Base-by-base conservation (phyloP, 768 basidiomycete species). In the Nidularia pulvinata region DNA sequence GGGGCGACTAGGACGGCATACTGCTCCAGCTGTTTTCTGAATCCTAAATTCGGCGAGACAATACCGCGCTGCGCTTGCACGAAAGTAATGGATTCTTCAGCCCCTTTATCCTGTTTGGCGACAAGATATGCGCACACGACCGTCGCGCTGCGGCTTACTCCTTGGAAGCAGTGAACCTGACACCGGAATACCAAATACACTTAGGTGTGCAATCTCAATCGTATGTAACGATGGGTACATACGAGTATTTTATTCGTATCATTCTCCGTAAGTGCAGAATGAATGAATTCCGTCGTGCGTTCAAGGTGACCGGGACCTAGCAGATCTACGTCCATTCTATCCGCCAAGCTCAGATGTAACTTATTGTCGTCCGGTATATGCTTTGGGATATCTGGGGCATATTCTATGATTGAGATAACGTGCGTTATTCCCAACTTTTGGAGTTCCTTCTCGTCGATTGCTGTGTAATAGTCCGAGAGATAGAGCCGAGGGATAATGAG, bases 121-220 rank as follows among this genome's bases (percentile, higher is more conserved):
- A 86, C 68, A 43, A 88, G 71, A 68, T 90, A 92, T 50, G 88
- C 91, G 56, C 86, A 85, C 3, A 91, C 83, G 30, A 91, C 79
- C 4, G 88, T 90, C 1, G 90, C 80, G 43, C 87, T 89, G 22
- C 91, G 79, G 59, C 87, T 89, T 54, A 91, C 78, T 42, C 91
- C 91, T 67, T 85, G 83, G 39, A 84, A 67, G 64, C 91, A 92
- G 65, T 93, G 91, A 10, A 92, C 87, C 88, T 91, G 51, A 11
- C 11, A 16, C 44, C 13, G 50, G 16, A 33, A 25, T 25, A 25
- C 25, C 25, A 25, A 25, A 25, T 25, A 25, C 25, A 2, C 25
- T 25, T 25, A 25, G 25, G 25, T 14, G 14, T 22, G 33, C n/a
- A 11, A 45, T 13, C 19, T 30, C 32, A 11, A 42, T 4, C 19